phyloP scores from a whole-genome alignment of 805 yeast genomes.

The Sugiyamaella qingdaonensis region DNA sequence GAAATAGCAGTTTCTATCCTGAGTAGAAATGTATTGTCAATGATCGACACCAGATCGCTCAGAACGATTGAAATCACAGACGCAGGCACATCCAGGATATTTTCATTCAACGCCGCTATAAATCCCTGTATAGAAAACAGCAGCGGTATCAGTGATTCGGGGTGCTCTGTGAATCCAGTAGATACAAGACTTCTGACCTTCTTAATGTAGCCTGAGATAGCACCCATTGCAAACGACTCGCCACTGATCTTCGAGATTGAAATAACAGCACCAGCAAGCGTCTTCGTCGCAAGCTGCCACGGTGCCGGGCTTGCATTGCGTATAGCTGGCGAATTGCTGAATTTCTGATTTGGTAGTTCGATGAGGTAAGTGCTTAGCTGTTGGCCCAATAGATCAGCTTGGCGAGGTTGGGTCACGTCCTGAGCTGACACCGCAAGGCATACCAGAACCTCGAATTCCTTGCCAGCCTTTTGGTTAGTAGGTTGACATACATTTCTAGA shows the following conservation, averaged over 20 bases:
- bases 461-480: conserved; percentile 16
- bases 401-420: conserved; percentile 34
- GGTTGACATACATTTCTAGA: neutral
- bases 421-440: conserved; percentile 51
- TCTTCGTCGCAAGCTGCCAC: conserved; percentile 40
- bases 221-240: conserved; percentile 21
- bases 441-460: conserved; percentile 49
- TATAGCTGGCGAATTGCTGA: conserved; percentile 29
- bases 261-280: conserved; percentile 34
- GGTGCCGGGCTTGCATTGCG: conserved; percentile 37
- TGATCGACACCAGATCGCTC: conserved; percentile 10
- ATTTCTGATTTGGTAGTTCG: conserved; percentile 43
- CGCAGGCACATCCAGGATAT: conserved; percentile 8
- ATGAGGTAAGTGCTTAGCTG: conserved; percentile 45
- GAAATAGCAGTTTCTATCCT: conserved; percentile 19
- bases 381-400: conserved; percentile 42
- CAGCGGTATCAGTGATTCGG: neutral
- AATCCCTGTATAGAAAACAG: conserved; percentile 32
- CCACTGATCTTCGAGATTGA: conserved; percentile 30
- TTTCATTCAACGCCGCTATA: conserved; percentile 31
- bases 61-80: conserved; percentile 9
- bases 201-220: conserved; percentile 26
- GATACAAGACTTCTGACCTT: conserved; percentile 19
- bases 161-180: neutral
- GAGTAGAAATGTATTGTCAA: conserved; percentile 16